Evolutionary conservation across 2,329 filamentous ascomycete species (phyloP), one percentile per base, ranked within the genome.

Genomic region (Monosporascus sp.): DNA sequence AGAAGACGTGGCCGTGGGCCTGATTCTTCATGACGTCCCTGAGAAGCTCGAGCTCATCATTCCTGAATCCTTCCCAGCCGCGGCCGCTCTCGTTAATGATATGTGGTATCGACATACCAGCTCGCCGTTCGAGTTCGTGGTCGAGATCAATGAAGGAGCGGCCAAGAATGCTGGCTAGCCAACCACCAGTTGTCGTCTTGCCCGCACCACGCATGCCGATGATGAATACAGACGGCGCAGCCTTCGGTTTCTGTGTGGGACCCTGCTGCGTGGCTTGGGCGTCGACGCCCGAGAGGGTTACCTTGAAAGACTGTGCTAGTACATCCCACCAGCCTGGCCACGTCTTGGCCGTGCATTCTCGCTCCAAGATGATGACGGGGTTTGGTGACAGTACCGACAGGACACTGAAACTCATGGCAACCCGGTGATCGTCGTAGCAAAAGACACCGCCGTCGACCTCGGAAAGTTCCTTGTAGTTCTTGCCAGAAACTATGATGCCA

Each of bases 271-370:
- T 48, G 4, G 57, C 55, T 17, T 65, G 62, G 6, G 71, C 68
- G 61, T 95, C 90, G 37, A 86, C 82, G 14, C 94, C 94, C 55
- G 86, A 81, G n/a, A 97, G 75, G 27, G 79, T 72, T 27, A 89
- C 88, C 36, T 84, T 79, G 75, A 97, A 99, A 15, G 83, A 81
- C 60, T 88, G 84, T 22, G 86, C 85, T 52, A 97, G 73, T 18
- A 86, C 84, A 70, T 99, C 94, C 94, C 94, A 99, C 90, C 94
- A 99, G 9, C 93, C 94, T 0, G 94, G 94, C 94, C 94, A 99
- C 2, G 94, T 99, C 78, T 99, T 99, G 41, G 89, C 92, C 3
- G 90, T 89, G 68, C 94, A 99, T 64, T 96, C 91, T 55, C 91
- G 88, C 68, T 99, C 94, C 2, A 89, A 80, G 49, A 99, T 84